phyloP scores from a whole-genome alignment of 1,284 basidiomycete species.

The Austroboletus rostrupii region DNA sequence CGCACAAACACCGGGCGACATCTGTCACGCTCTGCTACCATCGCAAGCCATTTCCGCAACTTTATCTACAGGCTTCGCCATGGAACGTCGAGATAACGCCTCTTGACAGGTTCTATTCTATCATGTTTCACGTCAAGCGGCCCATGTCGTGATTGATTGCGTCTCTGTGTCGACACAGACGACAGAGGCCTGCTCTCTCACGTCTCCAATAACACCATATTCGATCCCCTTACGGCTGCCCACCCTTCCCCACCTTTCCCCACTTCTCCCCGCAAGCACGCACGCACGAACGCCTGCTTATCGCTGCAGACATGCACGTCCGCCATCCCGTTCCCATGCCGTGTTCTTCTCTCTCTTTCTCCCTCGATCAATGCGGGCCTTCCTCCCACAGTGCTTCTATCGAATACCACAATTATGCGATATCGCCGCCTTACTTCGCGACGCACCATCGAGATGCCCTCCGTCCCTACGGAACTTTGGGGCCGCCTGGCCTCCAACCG shows the following conservation, averaged over 20 bases:
- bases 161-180: not conserved
- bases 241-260: slow-evolving; percentile 22
- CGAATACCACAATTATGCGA: slow-evolving; percentile 20
- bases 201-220: slow-evolving; percentile 6
- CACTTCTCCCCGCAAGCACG: slow-evolving; percentile 18
- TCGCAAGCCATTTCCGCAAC: not conserved
- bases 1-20: not conserved
- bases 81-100: slow-evolving; percentile 10
- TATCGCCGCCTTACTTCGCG: slow-evolving; percentile 14
- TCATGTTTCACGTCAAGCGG: slow-evolving; percentile 3
- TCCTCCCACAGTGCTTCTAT: slow-evolving; percentile 23
- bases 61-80: slow-evolving; percentile 6
- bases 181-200: not conserved
- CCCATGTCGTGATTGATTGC: not conserved
- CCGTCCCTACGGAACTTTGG: slow-evolving; percentile 5
- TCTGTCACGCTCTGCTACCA: not conserved
- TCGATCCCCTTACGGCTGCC: slow-evolving; percentile 9
- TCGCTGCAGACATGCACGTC: not conserved
- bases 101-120: slow-evolving; percentile 8
- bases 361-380: slow-evolving; percentile 15
- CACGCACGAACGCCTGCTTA: not conserved
- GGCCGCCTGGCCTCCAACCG: not conserved
- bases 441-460: slow-evolving; percentile 1
- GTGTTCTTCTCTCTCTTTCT: slow-evolving; percentile 6
- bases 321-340: slow-evolving; percentile 9